Conservation (phyloP, 805 yeast species). For the Jamesozyma piceae region DNA sequence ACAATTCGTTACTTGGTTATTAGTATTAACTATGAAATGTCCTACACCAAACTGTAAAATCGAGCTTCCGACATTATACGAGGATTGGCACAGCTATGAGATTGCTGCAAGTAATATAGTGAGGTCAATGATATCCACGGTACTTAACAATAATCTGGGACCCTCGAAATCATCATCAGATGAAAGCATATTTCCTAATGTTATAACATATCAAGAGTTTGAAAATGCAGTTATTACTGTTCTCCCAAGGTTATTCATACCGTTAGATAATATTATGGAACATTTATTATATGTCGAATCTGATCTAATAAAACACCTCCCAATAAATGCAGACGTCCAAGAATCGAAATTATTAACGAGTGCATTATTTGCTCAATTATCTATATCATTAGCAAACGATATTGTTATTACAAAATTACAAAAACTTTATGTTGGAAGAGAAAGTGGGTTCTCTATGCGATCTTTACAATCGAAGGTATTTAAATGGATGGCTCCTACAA, state of each 20-base stretch:
- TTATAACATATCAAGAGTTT: constrained; percentile 31
- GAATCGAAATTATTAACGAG: constrained; percentile 20
- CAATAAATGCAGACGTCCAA: constrained; percentile 1
- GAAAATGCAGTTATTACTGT: constrained; percentile 23
- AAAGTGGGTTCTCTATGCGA: constrained; percentile 72
- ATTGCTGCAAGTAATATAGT: constrained; percentile 35
- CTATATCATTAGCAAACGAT: constrained; percentile 31
- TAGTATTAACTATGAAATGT: constrained; percentile 36
- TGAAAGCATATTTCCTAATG: background rate
- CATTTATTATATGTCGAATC: constrained; percentile 32
- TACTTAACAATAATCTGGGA: background rate
- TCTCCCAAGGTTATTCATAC: constrained; percentile 38
- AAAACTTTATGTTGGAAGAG: constrained; percentile 64
- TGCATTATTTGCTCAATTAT: constrained; percentile 35
- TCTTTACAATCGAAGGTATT: constrained; percentile 75
- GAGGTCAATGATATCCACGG: constrained; percentile 1
- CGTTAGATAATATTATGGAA: constrained; percentile 38
- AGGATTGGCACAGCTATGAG: constrained; percentile 38
- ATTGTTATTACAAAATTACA: constrained; percentile 13
- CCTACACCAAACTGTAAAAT: constrained; percentile 29
- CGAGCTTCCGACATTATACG: constrained; percentile 18
- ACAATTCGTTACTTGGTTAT: constrained; percentile 39
- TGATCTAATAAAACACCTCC: constrained; percentile 13
- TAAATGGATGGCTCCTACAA: constrained; percentile 85
- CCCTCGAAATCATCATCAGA: constrained; percentile 11